Percentiles rank a stretch among this genome's conserved stretches.
Evolutionary conservation across 176 grass and related monocot genomes (phyloP).

Genomic region (Oryza meridionalis): DNA sequence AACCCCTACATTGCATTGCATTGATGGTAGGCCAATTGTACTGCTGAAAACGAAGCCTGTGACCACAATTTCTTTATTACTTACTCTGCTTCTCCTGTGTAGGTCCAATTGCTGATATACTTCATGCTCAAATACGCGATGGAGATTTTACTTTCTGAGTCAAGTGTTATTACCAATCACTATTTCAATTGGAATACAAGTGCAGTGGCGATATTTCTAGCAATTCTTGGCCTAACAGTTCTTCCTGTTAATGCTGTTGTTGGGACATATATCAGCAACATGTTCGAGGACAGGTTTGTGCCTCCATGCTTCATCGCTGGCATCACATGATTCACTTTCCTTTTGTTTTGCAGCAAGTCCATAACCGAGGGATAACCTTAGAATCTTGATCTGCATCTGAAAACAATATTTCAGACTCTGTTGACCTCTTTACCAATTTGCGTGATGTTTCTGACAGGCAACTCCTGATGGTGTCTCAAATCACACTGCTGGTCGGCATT

Average conservation of each 20-base stretch:
- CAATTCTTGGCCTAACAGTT: conserved; percentile 85
- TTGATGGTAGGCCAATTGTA: neutral
- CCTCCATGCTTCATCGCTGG: neutral
- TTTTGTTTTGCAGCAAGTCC: neutral
- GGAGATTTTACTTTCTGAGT: conserved; percentile 97
- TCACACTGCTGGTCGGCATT: conserved; percentile 72
- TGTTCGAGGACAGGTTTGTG: conserved; percentile 96
- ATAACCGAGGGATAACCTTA: neutral
- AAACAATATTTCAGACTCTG: neutral
- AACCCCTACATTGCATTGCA: neutral
- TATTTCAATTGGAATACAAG: conserved; percentile 98
- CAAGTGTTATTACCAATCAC: conserved; percentile 88
- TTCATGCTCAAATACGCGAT: conserved; percentile 99
- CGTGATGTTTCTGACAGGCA: conserved; percentile 59
- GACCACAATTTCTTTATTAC: neutral
- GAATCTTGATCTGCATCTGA: conserved; percentile 2
- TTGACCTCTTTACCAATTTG: neutral
- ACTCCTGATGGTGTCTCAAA: conserved; percentile 85
- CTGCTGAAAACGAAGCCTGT: neutral
- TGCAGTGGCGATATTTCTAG: conserved; percentile 88
- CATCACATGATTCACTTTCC: neutral
- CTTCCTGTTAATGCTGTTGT: conserved; percentile 97
- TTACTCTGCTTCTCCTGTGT: conserved; percentile 20
- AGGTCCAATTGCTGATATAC: conserved; percentile 97
- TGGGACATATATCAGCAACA: conserved; percentile 94